Conservation (phyloP, 2,329 filamentous ascomycete genomes). For the Chaetomium strumarium region DNA sequence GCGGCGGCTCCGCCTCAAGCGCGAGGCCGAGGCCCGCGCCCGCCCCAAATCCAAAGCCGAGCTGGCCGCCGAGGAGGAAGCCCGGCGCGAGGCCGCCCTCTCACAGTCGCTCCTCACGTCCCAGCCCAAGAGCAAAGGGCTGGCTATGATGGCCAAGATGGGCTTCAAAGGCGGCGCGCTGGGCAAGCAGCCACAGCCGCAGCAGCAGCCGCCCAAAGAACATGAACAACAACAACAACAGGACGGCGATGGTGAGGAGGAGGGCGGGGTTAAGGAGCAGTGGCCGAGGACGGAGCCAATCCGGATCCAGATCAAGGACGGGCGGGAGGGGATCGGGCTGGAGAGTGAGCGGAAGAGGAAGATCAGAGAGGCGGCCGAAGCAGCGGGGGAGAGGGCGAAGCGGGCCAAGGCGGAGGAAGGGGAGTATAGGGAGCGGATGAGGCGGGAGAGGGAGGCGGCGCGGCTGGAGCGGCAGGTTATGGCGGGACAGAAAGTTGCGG, state of each 20-base stretch:
- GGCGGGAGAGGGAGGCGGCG: conserved; percentile 62
- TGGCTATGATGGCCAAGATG: conserved; percentile 95
- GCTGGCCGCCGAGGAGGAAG: conserved; percentile 65
- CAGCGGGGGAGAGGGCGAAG: conserved; percentile 25
- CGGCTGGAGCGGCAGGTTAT: conserved; percentile 63
- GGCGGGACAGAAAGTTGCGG: conserved; percentile 77
- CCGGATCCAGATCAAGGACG: conserved; percentile 68
- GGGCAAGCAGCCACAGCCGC: conserved; percentile 40
- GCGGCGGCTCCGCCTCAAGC: conserved; percentile 47
- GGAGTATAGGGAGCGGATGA: conserved; percentile 67
- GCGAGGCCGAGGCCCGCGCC: conserved; percentile 62
- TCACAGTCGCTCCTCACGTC: conserved; percentile 63
- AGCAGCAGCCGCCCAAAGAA: background rate
- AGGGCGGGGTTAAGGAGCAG: background rate
- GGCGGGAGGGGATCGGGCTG: conserved; percentile 75
- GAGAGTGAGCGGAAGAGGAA: conserved; percentile 80
- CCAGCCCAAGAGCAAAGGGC: conserved; percentile 65
- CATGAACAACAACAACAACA: conserved; percentile 31
- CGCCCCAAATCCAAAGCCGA: conserved; percentile 76
- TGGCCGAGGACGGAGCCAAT: conserved; percentile 58
- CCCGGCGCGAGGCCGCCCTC: conserved; percentile 68
- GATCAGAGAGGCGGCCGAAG: conserved; percentile 55
- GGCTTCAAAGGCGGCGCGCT: conserved; percentile 77
- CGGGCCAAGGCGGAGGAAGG: conserved; percentile 49
- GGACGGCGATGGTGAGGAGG: conserved; percentile 33